Evolutionary conservation across 192 early-diverging fungal species (phyloP).

Genomic region (Coemansia sp.): DNA sequence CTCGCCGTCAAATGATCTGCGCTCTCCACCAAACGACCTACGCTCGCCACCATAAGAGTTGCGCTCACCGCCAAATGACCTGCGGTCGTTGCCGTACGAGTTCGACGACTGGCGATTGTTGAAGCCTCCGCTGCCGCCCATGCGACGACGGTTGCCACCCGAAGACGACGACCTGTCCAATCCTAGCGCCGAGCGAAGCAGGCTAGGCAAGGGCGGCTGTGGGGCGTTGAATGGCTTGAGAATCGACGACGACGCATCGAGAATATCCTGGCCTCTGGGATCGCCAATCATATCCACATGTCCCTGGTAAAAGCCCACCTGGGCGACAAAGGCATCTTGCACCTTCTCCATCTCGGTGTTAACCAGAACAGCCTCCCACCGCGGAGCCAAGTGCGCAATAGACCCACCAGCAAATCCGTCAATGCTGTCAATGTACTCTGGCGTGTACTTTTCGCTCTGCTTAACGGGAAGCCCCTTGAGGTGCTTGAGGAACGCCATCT

Average conservation of each 20-base stretch:
- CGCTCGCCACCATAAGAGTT: background rate
- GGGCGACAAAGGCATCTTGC: slow-evolving; percentile 51
- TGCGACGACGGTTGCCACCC: slow-evolving; percentile 5
- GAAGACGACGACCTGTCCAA: background rate
- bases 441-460: slow-evolving; percentile 47
- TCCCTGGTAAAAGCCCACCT: slow-evolving; percentile 42
- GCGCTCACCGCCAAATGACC: slow-evolving; percentile 6
- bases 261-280: slow-evolving; percentile 23
- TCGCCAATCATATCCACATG: slow-evolving; percentile 18
- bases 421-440: slow-evolving; percentile 24
- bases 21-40: background rate
- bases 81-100: background rate
- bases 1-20: background rate
- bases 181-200: slow-evolving; percentile 8
- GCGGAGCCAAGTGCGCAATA: slow-evolving; percentile 31
- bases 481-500: slow-evolving; percentile 71
- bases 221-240: slow-evolving; percentile 33
- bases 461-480: slow-evolving; percentile 64
- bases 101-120: slow-evolving; percentile 2
- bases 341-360: slow-evolving; percentile 32
- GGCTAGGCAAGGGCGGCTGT: slow-evolving; percentile 17
- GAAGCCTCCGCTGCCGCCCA: background rate
- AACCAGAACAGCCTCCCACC: slow-evolving; percentile 25
- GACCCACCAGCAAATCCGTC: slow-evolving; percentile 22
- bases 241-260: slow-evolving; percentile 11